Base-by-base conservation (phyloP, 306 rosid species). In the Spatholobus suberectus region DNA sequence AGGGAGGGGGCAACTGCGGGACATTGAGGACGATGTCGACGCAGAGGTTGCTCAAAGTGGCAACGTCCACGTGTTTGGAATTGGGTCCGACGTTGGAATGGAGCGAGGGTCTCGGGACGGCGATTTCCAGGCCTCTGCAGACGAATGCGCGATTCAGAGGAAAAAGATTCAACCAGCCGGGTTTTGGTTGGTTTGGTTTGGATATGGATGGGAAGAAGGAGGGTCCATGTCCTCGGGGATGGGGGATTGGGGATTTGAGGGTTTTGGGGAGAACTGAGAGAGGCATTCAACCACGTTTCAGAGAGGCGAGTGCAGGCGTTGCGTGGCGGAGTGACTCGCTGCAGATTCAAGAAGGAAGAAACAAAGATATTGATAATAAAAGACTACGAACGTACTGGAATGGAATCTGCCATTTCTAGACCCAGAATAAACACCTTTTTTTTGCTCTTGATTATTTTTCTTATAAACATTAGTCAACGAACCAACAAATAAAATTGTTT, bases 31-130 rank as follows among this genome's bases (percentile, higher is more conserved):
- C 99, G 70, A 96, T 89, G 52, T 96, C 99, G 2, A 96, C 91
- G 65, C 99, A 96, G 65, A 96, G 98, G 62, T 96, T 96, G 26
- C 97, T 98, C 4, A 96, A 82, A 6, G 98, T 96, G 21, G 95
- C 89, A 54, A 96, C 94, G 76, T 96, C 98, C 12, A 88, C 71
- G 78, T 88, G 83, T 83, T 94, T 96, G 15, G 79, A 66, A 4
- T 37, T 65, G 1, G 70, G 68, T 35, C 72, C 62, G 5, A 52
- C 76, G 63, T 85, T 86, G 55, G 83, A 84, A 70, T 62, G 83
- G 6, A 27, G 52, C 4, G 86, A 81, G 2, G 18, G 83, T 34
- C 37, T 81, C 23, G 88, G 85, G 8, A 58, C 73, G 27, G 92
- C 84, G 70, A 88, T 61, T 82, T 71, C 70, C 65, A 89, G 51